These are phyloP conservation scores for Acorus calamus DNA, from an alignment of 106 monocot species.

Conservation along the genomic window DNA sequence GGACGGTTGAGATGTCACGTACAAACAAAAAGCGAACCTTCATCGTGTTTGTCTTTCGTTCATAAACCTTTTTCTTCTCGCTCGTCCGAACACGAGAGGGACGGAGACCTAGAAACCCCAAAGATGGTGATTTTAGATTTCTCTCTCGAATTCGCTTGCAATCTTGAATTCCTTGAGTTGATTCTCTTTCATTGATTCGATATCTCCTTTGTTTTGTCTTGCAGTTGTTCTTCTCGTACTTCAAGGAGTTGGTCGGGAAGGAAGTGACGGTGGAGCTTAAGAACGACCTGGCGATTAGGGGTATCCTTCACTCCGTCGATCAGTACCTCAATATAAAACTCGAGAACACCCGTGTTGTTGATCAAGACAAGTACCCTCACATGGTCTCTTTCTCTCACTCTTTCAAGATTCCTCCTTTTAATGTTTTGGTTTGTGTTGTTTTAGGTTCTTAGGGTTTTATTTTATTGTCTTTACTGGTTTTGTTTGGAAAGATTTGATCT, in stretches of 20 bases:
- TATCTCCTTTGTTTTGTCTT: too few species aligned
- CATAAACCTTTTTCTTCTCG: too few species aligned
- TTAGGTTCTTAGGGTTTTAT: background rate
- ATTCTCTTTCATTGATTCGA: too few species aligned
- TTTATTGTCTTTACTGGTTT: background rate
- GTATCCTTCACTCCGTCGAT: conserved; percentile 90
- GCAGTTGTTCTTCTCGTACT: conserved; percentile 97
- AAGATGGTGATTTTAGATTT: too few species aligned
- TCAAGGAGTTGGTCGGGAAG: conserved; percentile 98
- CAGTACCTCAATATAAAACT: conserved; percentile 99
- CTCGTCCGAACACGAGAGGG: too few species aligned
- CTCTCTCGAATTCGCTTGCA: too few species aligned
- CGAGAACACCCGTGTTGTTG: conserved; percentile 89
- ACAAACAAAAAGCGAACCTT: too few species aligned
- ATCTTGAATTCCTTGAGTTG: too few species aligned
- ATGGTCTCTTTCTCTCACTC: conserved; percentile 35
- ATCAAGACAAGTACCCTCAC: conserved; percentile 97
- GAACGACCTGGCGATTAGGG: conserved; percentile 89
- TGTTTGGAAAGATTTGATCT: too few species aligned
- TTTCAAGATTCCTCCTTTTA: background rate
- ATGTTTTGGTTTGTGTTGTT: background rate
- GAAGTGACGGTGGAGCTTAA: conserved; percentile 98
- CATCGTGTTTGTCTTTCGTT: too few species aligned
- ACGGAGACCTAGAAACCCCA: too few species aligned
- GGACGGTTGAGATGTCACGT: too few species aligned